phyloP scores from a whole-genome alignment of 345 rosid genomes.

The Gossypium australe region DNA sequence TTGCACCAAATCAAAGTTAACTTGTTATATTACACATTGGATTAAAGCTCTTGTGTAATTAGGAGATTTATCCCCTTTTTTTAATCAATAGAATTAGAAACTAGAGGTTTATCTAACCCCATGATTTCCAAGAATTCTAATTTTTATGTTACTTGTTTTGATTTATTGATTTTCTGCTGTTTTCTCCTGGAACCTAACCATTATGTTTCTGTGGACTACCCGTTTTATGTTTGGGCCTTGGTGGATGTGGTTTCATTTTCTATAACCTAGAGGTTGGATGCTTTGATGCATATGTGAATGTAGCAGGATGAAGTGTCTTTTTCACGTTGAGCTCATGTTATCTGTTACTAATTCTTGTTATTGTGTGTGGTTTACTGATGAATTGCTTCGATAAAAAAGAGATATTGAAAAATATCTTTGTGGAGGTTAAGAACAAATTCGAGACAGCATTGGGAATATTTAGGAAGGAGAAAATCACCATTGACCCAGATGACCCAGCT shows the following conservation, averaged over 20 bases:
- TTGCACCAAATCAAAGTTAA: no score
- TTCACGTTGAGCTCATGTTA: background rate
- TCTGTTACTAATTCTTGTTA: background rate
- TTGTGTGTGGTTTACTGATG: slow-evolving; percentile 7
- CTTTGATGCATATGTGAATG: background rate
- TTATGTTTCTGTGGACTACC: background rate
- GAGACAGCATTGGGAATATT: slow-evolving; percentile 77
- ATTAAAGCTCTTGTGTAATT: no score
- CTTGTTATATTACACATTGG: no score
- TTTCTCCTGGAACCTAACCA: background rate
- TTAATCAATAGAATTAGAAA: no score
- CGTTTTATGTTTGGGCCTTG: background rate
- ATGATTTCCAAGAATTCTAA: no score
- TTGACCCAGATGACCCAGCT: slow-evolving; percentile 84
- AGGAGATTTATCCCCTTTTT: no score
- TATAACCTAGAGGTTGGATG: background rate
- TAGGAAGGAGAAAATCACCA: slow-evolving; percentile 84
- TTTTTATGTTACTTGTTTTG: background rate
- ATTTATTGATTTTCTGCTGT: background rate
- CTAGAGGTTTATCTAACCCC: no score
- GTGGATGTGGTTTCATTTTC: background rate
- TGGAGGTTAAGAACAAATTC: slow-evolving; percentile 79
- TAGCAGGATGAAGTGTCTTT: background rate
- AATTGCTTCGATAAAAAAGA: slow-evolving; percentile 35
- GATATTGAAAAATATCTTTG: slow-evolving; percentile 86